phyloP scores from a whole-genome alignment of 169 alveolate genomes.

The Eimeria praecox region DNA sequence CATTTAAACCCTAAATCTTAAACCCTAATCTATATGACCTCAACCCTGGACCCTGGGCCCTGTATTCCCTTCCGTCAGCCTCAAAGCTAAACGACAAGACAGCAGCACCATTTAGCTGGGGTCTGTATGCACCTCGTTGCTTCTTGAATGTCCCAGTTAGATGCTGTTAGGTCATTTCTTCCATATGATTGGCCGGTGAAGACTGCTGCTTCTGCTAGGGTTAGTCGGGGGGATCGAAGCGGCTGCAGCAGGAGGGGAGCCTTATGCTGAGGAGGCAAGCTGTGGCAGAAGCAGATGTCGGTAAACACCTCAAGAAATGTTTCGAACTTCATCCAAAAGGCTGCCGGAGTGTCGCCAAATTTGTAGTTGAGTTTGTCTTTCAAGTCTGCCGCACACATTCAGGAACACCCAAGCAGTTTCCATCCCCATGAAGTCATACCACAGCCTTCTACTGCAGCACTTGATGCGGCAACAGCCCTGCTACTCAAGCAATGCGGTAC shows the following conservation, averaged over 20 bases:
- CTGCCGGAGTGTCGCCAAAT: conserved; percentile 62
- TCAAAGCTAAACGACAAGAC: not conserved
- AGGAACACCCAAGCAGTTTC: not conserved
- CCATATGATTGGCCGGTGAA: not conserved
- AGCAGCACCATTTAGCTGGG: too few relatives aligned
- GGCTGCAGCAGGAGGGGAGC: not conserved
- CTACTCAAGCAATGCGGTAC: not conserved
- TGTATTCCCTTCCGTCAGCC: not conserved
- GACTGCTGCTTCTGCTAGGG: conserved; percentile 1
- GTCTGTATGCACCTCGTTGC: not conserved
- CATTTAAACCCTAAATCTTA: not conserved
- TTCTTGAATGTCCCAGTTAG: not conserved
- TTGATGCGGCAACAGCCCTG: not conserved
- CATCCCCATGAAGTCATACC: too few relatives aligned
- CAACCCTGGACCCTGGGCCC: not conserved
- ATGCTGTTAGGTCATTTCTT: not conserved
- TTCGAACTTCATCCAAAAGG: conserved; percentile 70
- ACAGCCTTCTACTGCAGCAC: not conserved
- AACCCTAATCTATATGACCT: not conserved
- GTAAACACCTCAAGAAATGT: conserved; percentile 35
- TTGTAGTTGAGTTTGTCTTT: conserved; percentile 67
- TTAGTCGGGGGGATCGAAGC: not conserved
- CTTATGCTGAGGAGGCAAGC: conserved; percentile 4
- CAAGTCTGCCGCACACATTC: conserved; percentile 17
- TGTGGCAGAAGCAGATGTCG: conserved; percentile 24